Evolutionary conservation across 75 land plant genomes (phyloP).

Genomic region (Selaginella moellendorffii): DNA sequence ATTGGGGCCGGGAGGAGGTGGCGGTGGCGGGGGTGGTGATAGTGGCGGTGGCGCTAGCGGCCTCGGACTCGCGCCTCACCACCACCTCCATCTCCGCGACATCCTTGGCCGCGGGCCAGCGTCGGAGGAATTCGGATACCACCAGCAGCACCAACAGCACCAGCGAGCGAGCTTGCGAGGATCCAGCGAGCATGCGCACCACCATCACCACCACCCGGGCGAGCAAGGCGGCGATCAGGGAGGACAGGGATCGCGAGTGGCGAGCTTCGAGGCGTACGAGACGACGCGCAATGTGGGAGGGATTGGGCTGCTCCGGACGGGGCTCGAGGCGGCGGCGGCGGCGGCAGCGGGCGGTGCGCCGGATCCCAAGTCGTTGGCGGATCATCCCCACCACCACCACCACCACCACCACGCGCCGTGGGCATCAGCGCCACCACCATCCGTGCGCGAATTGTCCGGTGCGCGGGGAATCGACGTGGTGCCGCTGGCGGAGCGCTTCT

Average conservation of each 20-base stretch:
- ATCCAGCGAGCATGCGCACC: neutral
- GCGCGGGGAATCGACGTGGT: conserved; percentile 8
- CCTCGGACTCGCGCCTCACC: no score
- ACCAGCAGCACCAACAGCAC: neutral
- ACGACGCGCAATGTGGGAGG: neutral
- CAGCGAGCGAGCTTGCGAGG: neutral
- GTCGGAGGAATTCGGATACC: neutral
- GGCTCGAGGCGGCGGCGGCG: no score
- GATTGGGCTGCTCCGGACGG: neutral
- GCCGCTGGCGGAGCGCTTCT: neutral
- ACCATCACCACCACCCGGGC: no score
- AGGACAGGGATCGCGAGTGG: no score
- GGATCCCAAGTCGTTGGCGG: neutral
- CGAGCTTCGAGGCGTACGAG: neutral
- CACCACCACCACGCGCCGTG: no score
- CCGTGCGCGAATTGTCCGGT: neutral
- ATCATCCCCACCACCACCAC: neutral
- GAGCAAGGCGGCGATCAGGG: no score
- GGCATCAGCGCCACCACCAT: neutral
- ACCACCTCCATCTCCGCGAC: no score
- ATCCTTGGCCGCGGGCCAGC: neutral
- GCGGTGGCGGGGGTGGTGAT: no score
- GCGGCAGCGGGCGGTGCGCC: no score
- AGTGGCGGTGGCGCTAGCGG: no score
- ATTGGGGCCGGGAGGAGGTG: neutral